Conservation (phyloP, 1,284 basidiomycete species). For the Ceratobasidium sp. region DNA sequence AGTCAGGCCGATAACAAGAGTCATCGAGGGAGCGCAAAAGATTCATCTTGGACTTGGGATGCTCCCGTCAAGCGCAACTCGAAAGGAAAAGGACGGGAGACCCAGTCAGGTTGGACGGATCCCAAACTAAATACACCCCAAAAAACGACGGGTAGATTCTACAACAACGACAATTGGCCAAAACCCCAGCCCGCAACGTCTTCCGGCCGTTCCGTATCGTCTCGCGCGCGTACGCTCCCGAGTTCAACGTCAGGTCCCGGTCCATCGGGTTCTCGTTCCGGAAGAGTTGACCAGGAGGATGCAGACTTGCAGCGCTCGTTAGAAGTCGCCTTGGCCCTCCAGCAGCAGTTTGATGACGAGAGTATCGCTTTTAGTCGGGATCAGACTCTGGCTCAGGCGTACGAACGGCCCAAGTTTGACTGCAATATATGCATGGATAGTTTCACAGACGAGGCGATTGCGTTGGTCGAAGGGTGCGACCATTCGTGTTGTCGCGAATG, state of each 20-base stretch:
- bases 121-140: not conserved
- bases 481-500: constrained; percentile 68
- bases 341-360: constrained; percentile 58
- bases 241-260: not conserved
- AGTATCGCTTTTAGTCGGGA: constrained; percentile 48
- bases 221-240: not conserved
- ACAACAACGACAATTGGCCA: not conserved
- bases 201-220: not conserved
- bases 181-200: not conserved
- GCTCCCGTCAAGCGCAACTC: not conserved
- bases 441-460: constrained; percentile 56
- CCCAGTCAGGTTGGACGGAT: not conserved
- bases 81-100: constrained; percentile 16
- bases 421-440: constrained; percentile 68
- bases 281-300: not conserved
- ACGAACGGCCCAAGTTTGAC: constrained; percentile 51
- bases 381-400: not conserved
- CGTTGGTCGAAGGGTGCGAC: constrained; percentile 56
- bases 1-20: not conserved
- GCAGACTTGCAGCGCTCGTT: constrained; percentile 37
- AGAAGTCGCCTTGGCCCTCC: constrained; percentile 52
- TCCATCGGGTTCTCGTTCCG: not conserved
- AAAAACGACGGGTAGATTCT: not conserved
- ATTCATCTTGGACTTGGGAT: not conserved
- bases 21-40: not conserved